Percentiles rank a stretch among this genome's conserved stretches.
These are phyloP conservation scores for Fraxinus albicans DNA, from an alignment of 305 asterid genomes.

Conservation along the genomic window DNA sequence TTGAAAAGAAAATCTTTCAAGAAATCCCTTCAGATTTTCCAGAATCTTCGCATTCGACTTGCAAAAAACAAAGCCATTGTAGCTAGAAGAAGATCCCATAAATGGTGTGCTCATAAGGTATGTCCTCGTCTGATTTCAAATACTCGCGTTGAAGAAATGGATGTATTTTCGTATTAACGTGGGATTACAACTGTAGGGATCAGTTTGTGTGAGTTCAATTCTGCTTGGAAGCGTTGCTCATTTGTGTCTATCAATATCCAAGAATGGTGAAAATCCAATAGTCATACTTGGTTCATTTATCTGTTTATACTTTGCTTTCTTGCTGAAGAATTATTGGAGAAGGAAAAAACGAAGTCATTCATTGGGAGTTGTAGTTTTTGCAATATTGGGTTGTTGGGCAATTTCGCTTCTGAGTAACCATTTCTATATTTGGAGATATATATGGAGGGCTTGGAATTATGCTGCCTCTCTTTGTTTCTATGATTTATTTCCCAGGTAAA, in stretches of 20 bases:
- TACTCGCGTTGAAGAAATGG: background rate
- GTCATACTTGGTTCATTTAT: background rate
- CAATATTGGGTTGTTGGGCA: background rate
- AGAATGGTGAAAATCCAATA: background rate
- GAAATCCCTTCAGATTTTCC: background rate
- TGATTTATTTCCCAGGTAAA: background rate
- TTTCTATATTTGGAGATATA: background rate
- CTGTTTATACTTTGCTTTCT: background rate
- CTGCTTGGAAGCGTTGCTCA: background rate
- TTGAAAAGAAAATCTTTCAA: background rate
- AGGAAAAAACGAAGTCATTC: background rate
- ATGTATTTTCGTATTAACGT: no score
- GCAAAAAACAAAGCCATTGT: background rate
- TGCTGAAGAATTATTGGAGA: background rate
- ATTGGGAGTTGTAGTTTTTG: background rate
- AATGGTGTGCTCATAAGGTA: background rate
- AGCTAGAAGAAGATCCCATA: background rate
- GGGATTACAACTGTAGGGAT: background rate
- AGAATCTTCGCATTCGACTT: background rate
- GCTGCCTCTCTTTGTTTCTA: background rate
- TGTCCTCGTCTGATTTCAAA: background rate
- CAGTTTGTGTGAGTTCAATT: background rate
- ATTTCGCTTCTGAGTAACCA: background rate
- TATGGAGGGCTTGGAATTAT: background rate
- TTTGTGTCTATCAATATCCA: background rate